These are phyloP conservation scores for Plasmodium relictum DNA, from an alignment of 169 alveolate genomes.

Conservation along the genomic window DNA sequence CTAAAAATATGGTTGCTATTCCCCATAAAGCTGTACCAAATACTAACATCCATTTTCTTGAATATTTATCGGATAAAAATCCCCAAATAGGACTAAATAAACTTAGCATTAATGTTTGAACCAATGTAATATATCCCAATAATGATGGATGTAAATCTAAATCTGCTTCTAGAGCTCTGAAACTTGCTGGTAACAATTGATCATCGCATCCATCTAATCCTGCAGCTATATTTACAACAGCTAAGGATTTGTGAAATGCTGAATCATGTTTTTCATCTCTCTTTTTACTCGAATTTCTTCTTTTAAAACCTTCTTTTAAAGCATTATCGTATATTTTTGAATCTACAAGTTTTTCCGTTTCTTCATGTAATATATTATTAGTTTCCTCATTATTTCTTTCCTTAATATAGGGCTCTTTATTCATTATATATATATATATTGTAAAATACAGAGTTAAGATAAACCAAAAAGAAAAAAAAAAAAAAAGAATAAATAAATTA, in stretches of 20 bases:
- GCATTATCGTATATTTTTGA: slow-evolving; percentile 15
- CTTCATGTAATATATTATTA: slow-evolving; percentile 34
- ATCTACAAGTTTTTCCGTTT: slow-evolving; percentile 68
- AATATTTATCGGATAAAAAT: slow-evolving; percentile 88
- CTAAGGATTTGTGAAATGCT: slow-evolving; percentile 78
- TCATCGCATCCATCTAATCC: slow-evolving; percentile 93
- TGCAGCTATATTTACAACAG: slow-evolving; percentile 90
- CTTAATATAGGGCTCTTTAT: slow-evolving; percentile 29
- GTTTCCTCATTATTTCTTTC: slow-evolving; percentile 18
- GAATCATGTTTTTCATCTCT: slow-evolving; percentile 23
- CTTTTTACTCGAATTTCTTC: background rate
- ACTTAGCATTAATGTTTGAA: slow-evolving; percentile 89
- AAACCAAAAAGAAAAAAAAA: too few relatives aligned
- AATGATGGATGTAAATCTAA: slow-evolving; percentile 88
- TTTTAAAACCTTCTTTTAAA: background rate
- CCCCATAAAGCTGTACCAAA: slow-evolving; percentile 92
- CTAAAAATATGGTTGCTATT: slow-evolving; percentile 86
- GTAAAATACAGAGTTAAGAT: too few relatives aligned
- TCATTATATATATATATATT: slow-evolving; percentile 12
- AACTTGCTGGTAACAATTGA: slow-evolving; percentile 91
- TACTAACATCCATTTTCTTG: slow-evolving; percentile 89
- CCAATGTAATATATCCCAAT: slow-evolving; percentile 88
- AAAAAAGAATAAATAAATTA: too few relatives aligned
- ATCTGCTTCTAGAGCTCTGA: slow-evolving; percentile 92
- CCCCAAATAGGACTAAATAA: slow-evolving; percentile 93